Base-by-base conservation (phyloP, 192 early-diverging fungal species). In the Rhizoclosmatium globosum region DNA sequence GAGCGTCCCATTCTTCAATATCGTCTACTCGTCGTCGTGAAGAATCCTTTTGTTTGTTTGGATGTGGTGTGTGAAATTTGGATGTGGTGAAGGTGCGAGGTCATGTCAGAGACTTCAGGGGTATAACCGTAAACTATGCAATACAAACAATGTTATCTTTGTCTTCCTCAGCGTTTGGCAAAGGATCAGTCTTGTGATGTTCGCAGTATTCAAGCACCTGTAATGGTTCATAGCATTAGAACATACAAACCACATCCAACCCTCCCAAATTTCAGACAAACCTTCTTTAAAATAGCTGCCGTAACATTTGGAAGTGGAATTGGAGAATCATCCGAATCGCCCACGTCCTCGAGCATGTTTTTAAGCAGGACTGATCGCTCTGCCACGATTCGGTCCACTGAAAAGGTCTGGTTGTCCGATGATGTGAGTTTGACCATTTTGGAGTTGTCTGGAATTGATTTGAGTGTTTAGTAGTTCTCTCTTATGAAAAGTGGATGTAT, bases 311-410 rank as follows among this genome's bases (percentile, higher is more conserved):
- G 86, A 38, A 90, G 84, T 0, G 89, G 89, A 72, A 90, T 89
- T 21, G 87, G 80, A 21, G 71, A 53, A 17, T 85, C 85, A 64
- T 87, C 87, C 64, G 82, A 81, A 43, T 93, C 92, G 41, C 89
- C 93, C 71, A 93, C 88, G 85, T 94, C 93, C 68, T 93, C 93
- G 13, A 94, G 84, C 93, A 94, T 93, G 83, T 92, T 92, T 64
- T 92, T 91, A 67, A 94, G 82, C 48, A 94, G 87, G 66, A 93
- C 81, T 60, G 91, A 92, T 68, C 89, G 89, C 68, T 92, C 90
- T 1, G 89, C 92, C 57, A 94, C 91, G 50, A 85, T 79, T 48
- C 87, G 85, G 31, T 91, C 91, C 23, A 94, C 83, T 53, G 64
- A 78, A 64, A 75, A 92, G 93, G 69, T 74, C 59, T 48, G 77